These are phyloP conservation scores for Marasmius fiardii DNA, from an alignment of 1,284 basidiomycete species.

Conservation along the genomic window DNA sequence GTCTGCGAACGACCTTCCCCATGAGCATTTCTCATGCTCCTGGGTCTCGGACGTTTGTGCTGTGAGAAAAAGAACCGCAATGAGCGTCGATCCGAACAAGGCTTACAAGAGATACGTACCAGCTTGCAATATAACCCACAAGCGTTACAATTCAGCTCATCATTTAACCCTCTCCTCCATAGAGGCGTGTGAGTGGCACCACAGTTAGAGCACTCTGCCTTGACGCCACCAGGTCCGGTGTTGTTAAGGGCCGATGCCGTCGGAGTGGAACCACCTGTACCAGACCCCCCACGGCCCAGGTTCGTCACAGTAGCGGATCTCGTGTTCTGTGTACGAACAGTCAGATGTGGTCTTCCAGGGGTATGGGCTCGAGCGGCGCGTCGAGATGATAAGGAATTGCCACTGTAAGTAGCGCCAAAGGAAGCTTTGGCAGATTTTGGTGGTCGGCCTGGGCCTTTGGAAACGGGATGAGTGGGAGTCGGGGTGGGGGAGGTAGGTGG, in stretches of 20 bases:
- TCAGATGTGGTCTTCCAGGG: conserved; percentile 52
- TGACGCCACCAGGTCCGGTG: conserved; percentile 62
- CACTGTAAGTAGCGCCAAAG: not conserved
- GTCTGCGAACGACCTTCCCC: conserved; percentile 63
- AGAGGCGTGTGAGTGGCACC: conserved; percentile 81
- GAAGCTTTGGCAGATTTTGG: not conserved
- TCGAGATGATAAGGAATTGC: not conserved
- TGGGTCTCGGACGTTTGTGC: conserved; percentile 81
- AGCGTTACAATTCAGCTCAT: conserved; percentile 82
- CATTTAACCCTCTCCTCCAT: conserved; percentile 78
- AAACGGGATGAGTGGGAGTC: not conserved
- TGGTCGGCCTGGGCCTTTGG: not conserved
- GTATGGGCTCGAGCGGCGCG: conserved; percentile 44
- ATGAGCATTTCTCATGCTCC: conserved; percentile 75
- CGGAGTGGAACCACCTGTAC: conserved; percentile 1
- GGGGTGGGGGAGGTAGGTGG: conserved; percentile 13
- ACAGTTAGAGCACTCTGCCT: conserved; percentile 81
- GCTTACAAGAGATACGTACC: conserved; percentile 40
- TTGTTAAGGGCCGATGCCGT: conserved; percentile 2
- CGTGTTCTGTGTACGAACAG: conserved; percentile 43
- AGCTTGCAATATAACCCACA: conserved; percentile 79
- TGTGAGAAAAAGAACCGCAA: conserved; percentile 25
- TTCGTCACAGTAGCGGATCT: not conserved
- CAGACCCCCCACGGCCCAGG: not conserved
- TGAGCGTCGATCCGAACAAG: conserved; percentile 19